Conservation (phyloP, 1,139 yeast genomes). For the Pichia sp. region DNA sequence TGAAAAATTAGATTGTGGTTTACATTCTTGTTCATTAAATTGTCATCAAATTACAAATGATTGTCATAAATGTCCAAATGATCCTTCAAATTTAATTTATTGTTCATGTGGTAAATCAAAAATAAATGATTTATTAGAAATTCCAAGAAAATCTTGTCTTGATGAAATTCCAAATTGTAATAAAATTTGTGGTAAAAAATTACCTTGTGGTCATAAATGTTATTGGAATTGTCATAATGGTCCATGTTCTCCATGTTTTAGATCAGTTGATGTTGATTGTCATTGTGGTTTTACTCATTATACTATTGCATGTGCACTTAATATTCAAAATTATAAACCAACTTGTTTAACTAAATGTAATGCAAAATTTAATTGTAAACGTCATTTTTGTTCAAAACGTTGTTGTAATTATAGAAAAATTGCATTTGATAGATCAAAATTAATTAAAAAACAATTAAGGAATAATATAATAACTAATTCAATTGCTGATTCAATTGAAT, state of each 20-base stretch:
- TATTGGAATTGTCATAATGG: conserved; percentile 70
- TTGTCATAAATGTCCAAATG: conserved; percentile 49
- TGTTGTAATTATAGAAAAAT: conserved; percentile 67
- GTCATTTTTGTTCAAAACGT: conserved; percentile 63
- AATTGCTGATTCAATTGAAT: conserved; percentile 40
- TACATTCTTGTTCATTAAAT: conserved; percentile 49
- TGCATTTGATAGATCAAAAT: conserved; percentile 59
- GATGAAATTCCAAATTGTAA: conserved; percentile 78
- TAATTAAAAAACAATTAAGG: conserved; percentile 42
- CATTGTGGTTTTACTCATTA: conserved; percentile 45
- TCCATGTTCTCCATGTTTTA: conserved; percentile 57
- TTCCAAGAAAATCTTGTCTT: conserved; percentile 52
- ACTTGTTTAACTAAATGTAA: conserved; percentile 70
- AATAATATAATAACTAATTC: conserved; percentile 31
- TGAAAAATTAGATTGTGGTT: conserved; percentile 55
- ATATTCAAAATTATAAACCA: conserved; percentile 47
- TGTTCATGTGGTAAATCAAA: conserved; percentile 73
- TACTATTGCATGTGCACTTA: conserved; percentile 58
- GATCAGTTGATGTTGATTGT: conserved; percentile 41
- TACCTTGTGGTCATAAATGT: conserved; percentile 74
- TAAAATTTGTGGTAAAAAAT: conserved; percentile 50
- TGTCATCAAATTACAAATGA: conserved; percentile 47
- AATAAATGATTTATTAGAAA: conserved; percentile 34
- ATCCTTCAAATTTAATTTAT: conserved; percentile 51
- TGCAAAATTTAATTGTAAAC: conserved; percentile 69